phyloP scores from a whole-genome alignment of 2,329 filamentous ascomycete genomes.

The Alternaria longipes region DNA sequence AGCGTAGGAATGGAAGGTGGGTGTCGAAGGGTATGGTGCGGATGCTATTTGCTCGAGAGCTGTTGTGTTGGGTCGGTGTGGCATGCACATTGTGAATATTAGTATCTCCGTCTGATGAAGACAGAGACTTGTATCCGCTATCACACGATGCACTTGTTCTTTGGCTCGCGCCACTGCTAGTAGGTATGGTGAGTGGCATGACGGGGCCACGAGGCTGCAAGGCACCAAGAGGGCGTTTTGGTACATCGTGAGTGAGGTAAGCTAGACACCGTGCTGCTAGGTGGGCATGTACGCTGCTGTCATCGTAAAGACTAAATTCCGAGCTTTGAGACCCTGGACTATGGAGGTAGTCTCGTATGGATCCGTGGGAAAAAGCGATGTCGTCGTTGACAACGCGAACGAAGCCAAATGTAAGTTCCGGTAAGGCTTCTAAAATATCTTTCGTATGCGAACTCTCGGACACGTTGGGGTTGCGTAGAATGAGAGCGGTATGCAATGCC shows the following conservation, averaged over 20 bases:
- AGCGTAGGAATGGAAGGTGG: constrained; percentile 42
- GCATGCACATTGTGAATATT: constrained; percentile 2
- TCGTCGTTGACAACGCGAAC: constrained; percentile 29
- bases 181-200: constrained; percentile 10
- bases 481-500: constrained; percentile 33
- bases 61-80: not conserved
- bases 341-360: constrained; percentile 39
- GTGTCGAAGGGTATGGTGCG: constrained; percentile 33
- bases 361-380: constrained; percentile 35
- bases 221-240: constrained; percentile 35
- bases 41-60: constrained; percentile 15
- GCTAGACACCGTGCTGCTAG: constrained; percentile 41
- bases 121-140: constrained; percentile 44
- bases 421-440: constrained; percentile 28
- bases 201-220: constrained; percentile 25
- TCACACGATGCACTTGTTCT: constrained; percentile 40
- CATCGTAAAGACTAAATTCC: constrained; percentile 37
- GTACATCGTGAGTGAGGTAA: constrained; percentile 39
- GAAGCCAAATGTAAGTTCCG: constrained; percentile 38
- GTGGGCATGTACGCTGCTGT: constrained; percentile 37
- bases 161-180: constrained; percentile 34
- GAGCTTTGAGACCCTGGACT: constrained; percentile 26
- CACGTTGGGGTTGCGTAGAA: constrained; percentile 13
- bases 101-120: constrained; percentile 35
- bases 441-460: not conserved